Evolutionary conservation across 371 early-diverging fungal genomes (phyloP), one percentile per base, ranked within the genome.

Genomic region (Mortierella sp.): DNA sequence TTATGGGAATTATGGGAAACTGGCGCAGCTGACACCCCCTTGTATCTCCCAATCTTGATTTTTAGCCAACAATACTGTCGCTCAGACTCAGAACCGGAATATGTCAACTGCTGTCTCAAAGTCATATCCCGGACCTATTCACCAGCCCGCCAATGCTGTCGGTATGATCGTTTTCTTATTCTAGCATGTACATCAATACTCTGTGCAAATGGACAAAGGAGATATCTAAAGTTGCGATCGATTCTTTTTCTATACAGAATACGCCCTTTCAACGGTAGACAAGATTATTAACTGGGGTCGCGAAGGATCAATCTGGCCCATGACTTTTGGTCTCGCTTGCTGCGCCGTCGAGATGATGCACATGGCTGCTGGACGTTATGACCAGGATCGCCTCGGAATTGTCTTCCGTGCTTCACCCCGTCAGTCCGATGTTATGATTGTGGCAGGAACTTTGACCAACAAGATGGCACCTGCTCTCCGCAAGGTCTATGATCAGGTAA

Each of bases 351-450:
- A 95, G 88, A 95, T 95, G 95, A 97, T 97, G 98, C 98, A 98
- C 88, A 97, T 97, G 93, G 97, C 98, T 47, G 94, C 97, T 40
- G 92, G 96, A 51, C 93, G 98, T 71, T 98, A 98, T 82, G 98
- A 98, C 88, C 98, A 97, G 91, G 98, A 98, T 90, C 95, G 98
- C 81, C 84, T 96, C 66, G 98, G 98, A 85, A 96, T 98, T 85
- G 95, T 98, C 61, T 98, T 97, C 88, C 94, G 99, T 86, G 99
- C 99, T 31, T 93, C 97, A 13, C 99, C 99, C 32, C 95, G 99
- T 85, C 98, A 98, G 88, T 93, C 96, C 34, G 99, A 98, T 89
- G 96, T 97, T 62, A 98, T 98, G 98, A 98, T 98, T 87, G 98
- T 98, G 59, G 99, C 99, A 23, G 99, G 98, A 63, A 95, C 95